Evolutionary conservation across 257 asterid genomes (phyloP), one percentile per base, ranked within the genome.

Genomic region (Agastache rugosa): DNA sequence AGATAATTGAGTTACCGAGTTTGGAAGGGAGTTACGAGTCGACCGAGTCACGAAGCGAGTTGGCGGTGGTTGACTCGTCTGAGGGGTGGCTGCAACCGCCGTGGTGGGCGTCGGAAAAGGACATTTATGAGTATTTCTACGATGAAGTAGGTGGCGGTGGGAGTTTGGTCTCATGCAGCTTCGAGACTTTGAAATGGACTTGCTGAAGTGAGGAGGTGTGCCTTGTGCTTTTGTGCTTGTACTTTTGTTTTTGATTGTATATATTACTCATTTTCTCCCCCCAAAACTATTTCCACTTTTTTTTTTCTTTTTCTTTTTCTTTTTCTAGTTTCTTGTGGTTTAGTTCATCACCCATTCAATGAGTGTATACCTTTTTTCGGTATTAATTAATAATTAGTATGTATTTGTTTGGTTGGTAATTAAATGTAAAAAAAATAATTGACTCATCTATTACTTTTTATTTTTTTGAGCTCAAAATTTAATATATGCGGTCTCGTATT

Each of bases 1-100:
- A 92, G 90, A 85, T 92, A 1, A 90, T 90, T 19, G 92, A 88
- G 85, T 70, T 92, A n/a, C 97, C 96, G 74, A 88, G 90, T 77
- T 67, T 92, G 83, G 95, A 89, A 45, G 93, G 83, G 72, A 69
- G 77, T 41, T 82, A 72, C 35, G 92, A 82, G 66, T 73, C 83
- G 71, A 48, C 81, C 71, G 88, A 76, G 82, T 67, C 83, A 0
- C 61, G 73, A 10, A 67, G 74, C 54, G 85, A 82, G 83, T 51
- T 86, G 83, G 75, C 86, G 23, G 84, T 78, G 74, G 79, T 71
- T 45, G 90, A 86, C 85, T 77, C 93, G 80, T 87, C 75, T 11
- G 96, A 88, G 71, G 90, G 88, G 41, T 86, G 89, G 91, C 53
- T 85, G 75, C 83, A 78, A 6, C 87, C 88, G 53, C 86, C 90